Base-by-base conservation (phyloP, 805 yeast genomes). In the Candida sphagnicola region DNA sequence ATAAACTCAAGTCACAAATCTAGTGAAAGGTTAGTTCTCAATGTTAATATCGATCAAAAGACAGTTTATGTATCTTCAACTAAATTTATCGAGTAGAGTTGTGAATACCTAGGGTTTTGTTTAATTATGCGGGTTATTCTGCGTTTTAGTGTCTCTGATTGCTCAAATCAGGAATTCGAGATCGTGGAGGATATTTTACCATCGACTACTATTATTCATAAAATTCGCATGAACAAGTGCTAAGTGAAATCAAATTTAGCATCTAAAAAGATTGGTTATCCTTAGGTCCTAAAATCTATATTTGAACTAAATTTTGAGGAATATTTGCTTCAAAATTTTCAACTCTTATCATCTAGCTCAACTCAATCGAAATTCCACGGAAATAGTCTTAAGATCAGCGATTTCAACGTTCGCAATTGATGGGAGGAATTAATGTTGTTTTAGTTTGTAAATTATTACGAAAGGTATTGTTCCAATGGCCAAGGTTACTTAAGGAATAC, bases 401-500 rank as follows among this genome's bases (percentile, higher is more conserved):
- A 13, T 26, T 26, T 8, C 29, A 26, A n/a, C 12, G 13, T 8
- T 26, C 29, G 12, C 29, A 26, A 26, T 26, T n/a, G 29, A 26
- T 16, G 8, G 35, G 35, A 5, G 35, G 35, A 33, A 12, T 23
- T 21, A 19, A 19, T 13, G 26, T 4, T 5, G 16, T 24, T 8
- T 21, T 33, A n/a, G 17, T 14, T 28, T 21, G 14, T 21, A 33
- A 13, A 16, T 21, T n/a, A 8, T 33, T 19, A 33, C 23, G 35
- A 14, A n/a, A 33, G 4, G 35, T 23, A 6, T 14, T 14, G 4
- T 16, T 10, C 12, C 10, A 28, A 23, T 33, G 35, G 4, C 35
- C 35, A 33, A 33, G 14, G n/a, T 28, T 33, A 8, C 17, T 21
- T 15, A 19, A 33, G 5, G 35, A 19, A 16, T n/a, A 33, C 8